Percentiles rank a stretch among this genome's conserved stretches.
Evolutionary conservation across 345 rosid species (phyloP).

Genomic region (Rhodamnia argentea): DNA sequence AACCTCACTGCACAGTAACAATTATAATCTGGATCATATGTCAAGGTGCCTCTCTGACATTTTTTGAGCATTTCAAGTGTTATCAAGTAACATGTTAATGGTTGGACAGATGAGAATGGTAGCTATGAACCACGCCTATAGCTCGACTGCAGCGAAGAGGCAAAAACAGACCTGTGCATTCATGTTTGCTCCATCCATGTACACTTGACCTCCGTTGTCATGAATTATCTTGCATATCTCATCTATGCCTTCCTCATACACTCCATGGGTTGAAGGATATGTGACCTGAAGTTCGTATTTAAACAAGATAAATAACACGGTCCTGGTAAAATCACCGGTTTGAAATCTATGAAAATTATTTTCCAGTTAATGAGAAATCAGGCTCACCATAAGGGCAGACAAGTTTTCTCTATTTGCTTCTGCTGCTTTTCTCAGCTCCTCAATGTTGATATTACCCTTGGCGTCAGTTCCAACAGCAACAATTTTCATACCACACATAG

Average conservation of each 20-base stretch:
- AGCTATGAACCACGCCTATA: neutral
- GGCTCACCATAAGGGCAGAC: conserved; percentile 75
- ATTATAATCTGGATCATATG: neutral
- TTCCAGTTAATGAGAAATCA: neutral
- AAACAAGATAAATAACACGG: neutral
- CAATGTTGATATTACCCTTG: conserved; percentile 94
- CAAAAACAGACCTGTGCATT: conserved; percentile 74
- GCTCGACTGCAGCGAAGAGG: neutral
- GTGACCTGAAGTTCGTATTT: conserved; percentile 46
- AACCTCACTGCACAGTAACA: neutral
- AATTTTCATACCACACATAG: conserved; percentile 99
- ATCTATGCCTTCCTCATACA: conserved; percentile 92
- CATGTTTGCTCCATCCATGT: conserved; percentile 99
- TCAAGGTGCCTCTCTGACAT: neutral
- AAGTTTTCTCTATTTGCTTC: conserved; percentile 82
- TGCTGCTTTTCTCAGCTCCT: conserved; percentile 83
- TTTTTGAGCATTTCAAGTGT: neutral
- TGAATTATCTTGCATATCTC: conserved; percentile 93
- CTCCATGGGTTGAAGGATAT: conserved; percentile 97
- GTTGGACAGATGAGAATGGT: neutral
- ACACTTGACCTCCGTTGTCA: conserved; percentile 95
- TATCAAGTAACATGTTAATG: neutral
- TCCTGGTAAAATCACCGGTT: neutral
- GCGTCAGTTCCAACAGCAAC: conserved; percentile 92
- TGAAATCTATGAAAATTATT: neutral